phyloP scores from a whole-genome alignment of 768 basidiomycete species.

The Brasilioporus rufonigricans region DNA sequence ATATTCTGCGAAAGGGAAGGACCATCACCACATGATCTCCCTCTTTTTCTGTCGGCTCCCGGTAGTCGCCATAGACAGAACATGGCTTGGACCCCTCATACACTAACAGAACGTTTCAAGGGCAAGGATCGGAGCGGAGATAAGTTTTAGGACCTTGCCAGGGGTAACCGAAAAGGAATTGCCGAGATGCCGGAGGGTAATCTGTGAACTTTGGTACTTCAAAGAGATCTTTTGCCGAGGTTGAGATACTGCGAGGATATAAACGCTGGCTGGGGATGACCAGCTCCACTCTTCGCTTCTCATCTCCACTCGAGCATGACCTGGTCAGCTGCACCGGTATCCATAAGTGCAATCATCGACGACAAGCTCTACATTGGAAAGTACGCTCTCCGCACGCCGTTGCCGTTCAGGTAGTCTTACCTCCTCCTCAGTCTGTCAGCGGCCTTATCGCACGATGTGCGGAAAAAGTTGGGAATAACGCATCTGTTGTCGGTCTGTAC shows the following conservation, averaged over 20 bases:
- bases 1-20: neutral
- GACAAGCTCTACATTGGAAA: conserved; percentile 37
- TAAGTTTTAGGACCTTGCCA: neutral
- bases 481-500: conserved; percentile 58
- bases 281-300: conserved; percentile 13
- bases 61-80: too few species aligned
- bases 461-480: conserved; percentile 42
- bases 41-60: neutral
- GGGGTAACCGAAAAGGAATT: neutral
- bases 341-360: conserved; percentile 28
- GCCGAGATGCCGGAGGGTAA: conserved; percentile 24
- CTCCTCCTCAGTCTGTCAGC: conserved; percentile 27
- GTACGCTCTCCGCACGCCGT: conserved; percentile 17
- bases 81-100: too few species aligned
- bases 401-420: neutral
- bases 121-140: neutral
- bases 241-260: conserved; percentile 10
- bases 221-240: conserved; percentile 5
- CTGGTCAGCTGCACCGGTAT: conserved; percentile 28
- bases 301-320: conserved; percentile 19
- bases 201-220: neutral
- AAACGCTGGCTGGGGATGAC: conserved; percentile 7
- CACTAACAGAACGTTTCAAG: too few species aligned
- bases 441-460: conserved; percentile 32
- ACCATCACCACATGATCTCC: neutral